Evolutionary conservation across 331 rosid genomes (phyloP).

Genomic region (Acacia pycnantha): DNA sequence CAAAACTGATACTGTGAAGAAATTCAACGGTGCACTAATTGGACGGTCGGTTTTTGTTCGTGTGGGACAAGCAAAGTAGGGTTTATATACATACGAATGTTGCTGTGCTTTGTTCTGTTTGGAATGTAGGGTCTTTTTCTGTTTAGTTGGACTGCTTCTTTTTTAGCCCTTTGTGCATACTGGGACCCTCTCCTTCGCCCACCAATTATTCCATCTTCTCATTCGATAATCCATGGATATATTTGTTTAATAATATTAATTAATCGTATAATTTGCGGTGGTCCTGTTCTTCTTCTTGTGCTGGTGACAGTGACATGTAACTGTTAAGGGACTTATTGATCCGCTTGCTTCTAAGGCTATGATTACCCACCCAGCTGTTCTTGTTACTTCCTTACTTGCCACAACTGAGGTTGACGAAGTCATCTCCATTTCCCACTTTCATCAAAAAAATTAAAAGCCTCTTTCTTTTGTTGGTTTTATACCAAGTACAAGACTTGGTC

Average conservation of each 20-base stretch:
- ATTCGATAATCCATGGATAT: neutral
- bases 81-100: neutral
- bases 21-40: slow-evolving; percentile 34
- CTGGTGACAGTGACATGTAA: slow-evolving; percentile 48
- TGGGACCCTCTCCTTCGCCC: slow-evolving; percentile 22
- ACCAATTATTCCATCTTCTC: slow-evolving; percentile 5
- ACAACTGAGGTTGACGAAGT: slow-evolving; percentile 15
- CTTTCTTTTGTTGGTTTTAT: neutral
- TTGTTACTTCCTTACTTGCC: neutral
- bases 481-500: neutral
- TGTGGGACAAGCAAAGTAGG: slow-evolving; percentile 40
- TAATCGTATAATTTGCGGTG: neutral
- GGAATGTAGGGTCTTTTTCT: slow-evolving; percentile 42
- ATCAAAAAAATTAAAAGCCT: neutral
- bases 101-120: slow-evolving; percentile 29
- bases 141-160: slow-evolving; percentile 27
- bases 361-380: neutral
- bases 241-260: neutral
- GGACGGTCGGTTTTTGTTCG: slow-evolving; percentile 51
- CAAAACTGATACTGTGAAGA: slow-evolving; percentile 20
- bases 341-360: neutral
- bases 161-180: slow-evolving; percentile 35
- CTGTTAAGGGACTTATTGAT: slow-evolving; percentile 32
- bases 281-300: slow-evolving; percentile 19
- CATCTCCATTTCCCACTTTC: neutral